Evolutionary conservation across 225 moss, liverwort and hornwort species (phyloP), one percentile per base, ranked within the genome.

Genomic region (Anthoceros angustus): DNA sequence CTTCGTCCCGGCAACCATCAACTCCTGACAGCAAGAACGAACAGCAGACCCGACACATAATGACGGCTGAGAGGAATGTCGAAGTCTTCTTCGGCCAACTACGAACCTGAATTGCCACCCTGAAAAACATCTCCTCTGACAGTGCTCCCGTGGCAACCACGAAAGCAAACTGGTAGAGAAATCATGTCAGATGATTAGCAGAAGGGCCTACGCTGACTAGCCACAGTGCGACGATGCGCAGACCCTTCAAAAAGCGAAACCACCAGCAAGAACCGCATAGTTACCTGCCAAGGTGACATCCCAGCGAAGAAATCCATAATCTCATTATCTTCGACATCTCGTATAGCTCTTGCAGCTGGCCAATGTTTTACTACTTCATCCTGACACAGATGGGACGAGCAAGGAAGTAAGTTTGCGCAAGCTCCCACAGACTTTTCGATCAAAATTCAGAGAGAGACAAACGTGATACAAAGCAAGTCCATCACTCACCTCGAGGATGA

Each of bases 281-380:
- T 48, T 63, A 85, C 85, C 79, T 98, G 98, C 88, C 83, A 98
- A 5, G 84, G 73, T 32, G 83, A 80, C 98, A 98, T 98, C 2
- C 98, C 98, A 0, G 85, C 78, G 66, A 98, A 98, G 71, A 98
- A 98, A 43, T 92, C 89, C 16, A 98, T 77, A 0, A 98, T 72
- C 74, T 98, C 98, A 66, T 92, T 92, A 61, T 98, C 98, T 66
- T 98, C 98, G 6, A 98, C 98, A 6, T 98, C 98, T 45, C 98
- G 98, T 66, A 98, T 89, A 10, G 98, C 98, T 67, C 98, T 84
- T 2, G 98, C 98, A 0, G 98, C 88, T 7, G 81, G 79, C 72
- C 92, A 98, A 0, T 83, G 79, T 60, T 98, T 98, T 15, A 98
- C 92, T 2, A 98, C 78, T 62, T 98, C 98, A 64, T 98, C 98